phyloP scores from a whole-genome alignment of 495 filamentous ascomycete species.

The Aspergillus cristatus region DNA sequence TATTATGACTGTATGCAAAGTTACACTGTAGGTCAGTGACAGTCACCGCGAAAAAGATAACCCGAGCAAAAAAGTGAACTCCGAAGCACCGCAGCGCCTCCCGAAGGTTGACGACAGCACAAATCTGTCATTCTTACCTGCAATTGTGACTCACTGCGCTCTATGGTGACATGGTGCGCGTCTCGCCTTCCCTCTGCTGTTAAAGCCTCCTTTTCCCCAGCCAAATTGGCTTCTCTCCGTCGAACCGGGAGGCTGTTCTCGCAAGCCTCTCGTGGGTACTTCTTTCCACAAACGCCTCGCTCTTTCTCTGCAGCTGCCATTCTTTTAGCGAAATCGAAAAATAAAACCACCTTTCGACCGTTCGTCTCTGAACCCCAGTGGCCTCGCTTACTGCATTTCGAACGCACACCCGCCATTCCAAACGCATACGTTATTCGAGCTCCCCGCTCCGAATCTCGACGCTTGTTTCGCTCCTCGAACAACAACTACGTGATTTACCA shows the following conservation, averaged over 20 bases:
- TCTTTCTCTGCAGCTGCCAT: constrained; percentile 1
- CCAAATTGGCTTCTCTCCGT: constrained; percentile 37
- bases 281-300: constrained; percentile 7
- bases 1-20: no score
- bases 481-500: constrained; percentile 22
- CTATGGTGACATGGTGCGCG: constrained; percentile 5
- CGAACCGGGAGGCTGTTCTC: constrained; percentile 23
- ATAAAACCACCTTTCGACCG: background rate
- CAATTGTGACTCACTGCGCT: background rate
- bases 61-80: no score
- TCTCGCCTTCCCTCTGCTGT: background rate
- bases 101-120: no score
- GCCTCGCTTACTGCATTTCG: background rate
- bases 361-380: background rate
- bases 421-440: constrained; percentile 3
- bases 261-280: constrained; percentile 20
- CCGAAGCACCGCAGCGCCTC: no score
- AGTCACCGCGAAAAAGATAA: no score
- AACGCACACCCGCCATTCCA: background rate
- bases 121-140: background rate
- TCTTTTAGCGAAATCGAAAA: background rate
- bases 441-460: constrained; percentile 1
- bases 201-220: constrained; percentile 7
- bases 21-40: no score
- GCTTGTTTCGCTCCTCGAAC: background rate